Base-by-base conservation (phyloP, 257 asterid species). In the Forsythia suspensa region DNA sequence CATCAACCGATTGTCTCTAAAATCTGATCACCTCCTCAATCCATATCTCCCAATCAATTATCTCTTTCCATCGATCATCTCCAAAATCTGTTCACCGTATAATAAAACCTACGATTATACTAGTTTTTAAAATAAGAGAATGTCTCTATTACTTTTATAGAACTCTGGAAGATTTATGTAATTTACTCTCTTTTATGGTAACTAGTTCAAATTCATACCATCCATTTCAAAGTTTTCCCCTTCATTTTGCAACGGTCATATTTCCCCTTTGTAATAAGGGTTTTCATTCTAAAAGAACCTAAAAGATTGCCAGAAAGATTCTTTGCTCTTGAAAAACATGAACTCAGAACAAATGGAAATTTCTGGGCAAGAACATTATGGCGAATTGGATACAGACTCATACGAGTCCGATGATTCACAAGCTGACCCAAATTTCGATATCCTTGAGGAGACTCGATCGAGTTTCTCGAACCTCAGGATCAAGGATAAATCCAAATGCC, bases 331-430 rank as follows among this genome's bases (percentile, higher is more conserved):
- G 72, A 61, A 59, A 41, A 70, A 80, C 34, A 29, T 43, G 34
- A 40, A 61, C 73, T 51, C 73, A 21, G 61, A 63, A 43, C 51
- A 29, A 74, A 88, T 88, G 89, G 91, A 73, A 38, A 41, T 41
- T 9, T 48, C 74, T 4, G 83, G 73, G 75, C 37, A 77, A 34
- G 76, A 66, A n/a, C 3, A 5, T 24, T 78, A 46, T 57, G 70
- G 20, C 8, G 90, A 81, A 44, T 85, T 87, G 6, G 91, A 87
- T 57, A 48, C 79, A 16, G 87, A 81, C 42, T 44, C 69, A 6
- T 80, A 75, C 44, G 84, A 82, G 40, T 89, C 97, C 12, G 93
- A 92, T 79, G 92, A 89, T 80, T 87, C 94, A 5, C 83, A 52
- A 37, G 79, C 82, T 9, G 97, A 90, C 41, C 97, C 97, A 29